Evolutionary conservation across 805 yeast species (phyloP).

Genomic region (Saccharomyces kudriavzevii): DNA sequence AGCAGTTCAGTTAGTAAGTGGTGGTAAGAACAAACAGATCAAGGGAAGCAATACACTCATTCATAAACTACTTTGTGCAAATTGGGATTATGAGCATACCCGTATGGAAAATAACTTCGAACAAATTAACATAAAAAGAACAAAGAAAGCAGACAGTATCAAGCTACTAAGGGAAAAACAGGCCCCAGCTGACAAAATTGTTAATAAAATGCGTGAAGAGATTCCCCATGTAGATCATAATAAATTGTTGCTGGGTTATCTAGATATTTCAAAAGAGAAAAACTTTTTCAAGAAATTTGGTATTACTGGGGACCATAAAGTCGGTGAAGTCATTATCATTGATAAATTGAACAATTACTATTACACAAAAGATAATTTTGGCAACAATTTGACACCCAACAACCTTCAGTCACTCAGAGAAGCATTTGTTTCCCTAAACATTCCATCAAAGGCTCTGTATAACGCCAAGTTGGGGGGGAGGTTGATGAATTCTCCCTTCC

Average conservation of each 20-base stretch:
- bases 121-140: constrained; percentile 31
- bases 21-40: constrained; percentile 13
- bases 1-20: constrained; percentile 17
- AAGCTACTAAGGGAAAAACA: constrained; percentile 36
- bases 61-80: constrained; percentile 25
- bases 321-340: constrained; percentile 53
- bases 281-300: constrained; percentile 23
- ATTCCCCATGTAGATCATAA: constrained; percentile 39
- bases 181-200: constrained; percentile 37
- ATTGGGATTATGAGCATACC: constrained; percentile 41
- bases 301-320: constrained; percentile 17
- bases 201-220: constrained; percentile 41
- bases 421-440: constrained; percentile 34
- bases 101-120: constrained; percentile 37
- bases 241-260: constrained; percentile 39
- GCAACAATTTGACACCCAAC: constrained; percentile 31
- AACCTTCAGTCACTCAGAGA: constrained; percentile 32
- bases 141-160: constrained; percentile 38
- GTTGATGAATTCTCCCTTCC: constrained; percentile 40
- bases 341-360: constrained; percentile 32
- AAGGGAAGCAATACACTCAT: constrained; percentile 21
- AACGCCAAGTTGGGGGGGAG: constrained; percentile 17
- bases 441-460: constrained; percentile 20
- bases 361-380: constrained; percentile 31
- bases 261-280: constrained; percentile 40